Evolutionary conservation across 2,329 filamentous ascomycete genomes (phyloP), one percentile per base, ranked within the genome.

Genomic region (Lachnellula occidentalis): DNA sequence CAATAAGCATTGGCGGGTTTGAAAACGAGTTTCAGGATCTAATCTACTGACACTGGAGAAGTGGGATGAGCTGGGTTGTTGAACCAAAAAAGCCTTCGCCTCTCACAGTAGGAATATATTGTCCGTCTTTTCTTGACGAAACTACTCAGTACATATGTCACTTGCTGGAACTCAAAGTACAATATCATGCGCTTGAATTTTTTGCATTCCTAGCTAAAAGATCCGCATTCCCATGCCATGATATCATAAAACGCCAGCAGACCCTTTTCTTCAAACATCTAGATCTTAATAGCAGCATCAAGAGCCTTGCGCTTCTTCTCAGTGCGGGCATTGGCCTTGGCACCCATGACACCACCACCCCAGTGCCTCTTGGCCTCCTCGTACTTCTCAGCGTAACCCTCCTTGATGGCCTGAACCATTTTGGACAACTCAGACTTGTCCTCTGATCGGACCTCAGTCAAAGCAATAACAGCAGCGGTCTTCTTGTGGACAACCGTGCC

Each of bases 401-500:
- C 92, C 87, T 99, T 97, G 84, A 99, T 81, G 73, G 94, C 86
- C 64, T 88, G 88, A 73, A 96, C 80, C 74, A 99, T 87, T 86
- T 99, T 99, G 77, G 90, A 88, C 67, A 96, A 87, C 85, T 97
- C 95, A 67, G 80, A 85, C 89, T 97, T 97, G 83, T 99, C 95
- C 84, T 99, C 94, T 49, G 88, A 83, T 75, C 94, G 92, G 72
- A 96, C 90, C 82, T 99, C 95, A 60, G 94, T 96, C 69, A 99
- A 73, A 69, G 94, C 94, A 68, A 97, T 83, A 67, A 96, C 94
- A 64, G 94, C 94, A 68, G 94, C 91, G 66, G 94, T 99, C 94
- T 99, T 99, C 88, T 99, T 96, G 88, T 99, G 92, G 66, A 99
- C 92, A 68, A 99, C 92, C 60, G 94, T 97, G 69, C 94, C 94